These are phyloP conservation scores for Yamadazyma scolyti DNA, from an alignment of 805 yeast species.

Conservation along the genomic window DNA sequence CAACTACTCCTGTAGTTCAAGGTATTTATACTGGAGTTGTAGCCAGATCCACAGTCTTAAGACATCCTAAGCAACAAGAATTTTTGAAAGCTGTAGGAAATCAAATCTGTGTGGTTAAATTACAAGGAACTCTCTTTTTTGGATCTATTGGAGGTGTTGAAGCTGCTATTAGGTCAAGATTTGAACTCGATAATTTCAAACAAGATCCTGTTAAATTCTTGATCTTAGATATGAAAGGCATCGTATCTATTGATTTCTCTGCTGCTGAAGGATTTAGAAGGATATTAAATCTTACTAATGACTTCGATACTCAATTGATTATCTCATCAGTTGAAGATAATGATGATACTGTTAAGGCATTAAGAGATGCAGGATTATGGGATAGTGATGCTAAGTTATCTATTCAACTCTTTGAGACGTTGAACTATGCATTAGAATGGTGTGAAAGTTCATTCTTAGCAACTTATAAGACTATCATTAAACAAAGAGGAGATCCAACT, in stretches of 20 bases:
- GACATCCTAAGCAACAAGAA: slow-evolving; percentile 86
- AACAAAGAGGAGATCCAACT: slow-evolving; percentile 7
- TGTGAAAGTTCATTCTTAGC: slow-evolving; percentile 87
- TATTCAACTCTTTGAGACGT: slow-evolving; percentile 66
- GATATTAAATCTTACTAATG: slow-evolving; percentile 71
- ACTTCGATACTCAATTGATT: slow-evolving; percentile 66
- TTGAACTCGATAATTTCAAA: slow-evolving; percentile 51
- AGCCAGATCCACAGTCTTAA: slow-evolving; percentile 86
- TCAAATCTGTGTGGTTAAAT: slow-evolving; percentile 82
- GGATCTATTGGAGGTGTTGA: slow-evolving; percentile 96
- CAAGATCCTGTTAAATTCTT: slow-evolving; percentile 71
- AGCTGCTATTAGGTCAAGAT: slow-evolving; percentile 58
- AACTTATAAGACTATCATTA: slow-evolving; percentile 42
- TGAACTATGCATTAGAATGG: slow-evolving; percentile 92
- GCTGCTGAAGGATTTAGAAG: slow-evolving; percentile 95
- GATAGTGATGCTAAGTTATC: slow-evolving; percentile 35
- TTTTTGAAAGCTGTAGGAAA: slow-evolving; percentile 83
- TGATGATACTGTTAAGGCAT: slow-evolving; percentile 63
- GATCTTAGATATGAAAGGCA: slow-evolving; percentile 80
- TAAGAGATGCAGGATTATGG: slow-evolving; percentile 82
- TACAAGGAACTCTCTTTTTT: slow-evolving; percentile 87
- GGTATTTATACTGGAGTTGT: slow-evolving; percentile 83
- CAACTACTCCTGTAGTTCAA: slow-evolving; percentile 74
- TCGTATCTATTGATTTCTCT: slow-evolving; percentile 80
- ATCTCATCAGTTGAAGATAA: slow-evolving; percentile 73